Evolutionary conservation across 345 rosid genomes (phyloP).

Genomic region (Turnera subulata): DNA sequence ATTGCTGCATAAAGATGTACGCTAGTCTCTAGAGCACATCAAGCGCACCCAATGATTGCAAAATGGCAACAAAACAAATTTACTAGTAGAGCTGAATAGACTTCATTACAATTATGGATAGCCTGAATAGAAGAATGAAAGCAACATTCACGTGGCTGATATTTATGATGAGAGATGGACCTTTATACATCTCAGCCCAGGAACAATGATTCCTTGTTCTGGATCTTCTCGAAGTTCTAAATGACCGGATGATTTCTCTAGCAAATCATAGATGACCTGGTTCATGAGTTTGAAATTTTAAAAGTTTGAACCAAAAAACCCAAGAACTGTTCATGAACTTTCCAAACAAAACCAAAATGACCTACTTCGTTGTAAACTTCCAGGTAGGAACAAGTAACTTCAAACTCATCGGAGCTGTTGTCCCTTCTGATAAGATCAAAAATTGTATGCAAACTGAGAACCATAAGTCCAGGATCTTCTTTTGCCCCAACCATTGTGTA

Average conservation of each 20-base stretch:
- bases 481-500: constrained; percentile 90
- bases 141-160: too few species aligned
- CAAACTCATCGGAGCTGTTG: constrained; percentile 62
- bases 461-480: constrained; percentile 96
- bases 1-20: too few species aligned
- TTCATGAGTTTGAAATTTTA: constrained; percentile 14
- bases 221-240: constrained; percentile 99
- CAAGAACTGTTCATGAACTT: too few species aligned
- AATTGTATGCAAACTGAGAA: constrained; percentile 83
- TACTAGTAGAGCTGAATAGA: too few species aligned
- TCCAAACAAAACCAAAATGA: not conserved
- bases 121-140: too few species aligned
- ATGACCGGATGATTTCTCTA: constrained; percentile 85
- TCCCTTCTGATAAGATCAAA: constrained; percentile 69
- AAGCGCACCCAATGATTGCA: too few species aligned
- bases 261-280: constrained; percentile 93
- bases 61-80: too few species aligned
- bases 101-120: too few species aligned
- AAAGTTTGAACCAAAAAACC: constrained; percentile 2
- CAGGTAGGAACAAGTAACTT: constrained; percentile 88
- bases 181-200: constrained; percentile 87
- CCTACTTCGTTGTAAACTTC: constrained; percentile 96
- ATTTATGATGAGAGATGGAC: constrained; percentile 30
- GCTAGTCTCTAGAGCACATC: too few species aligned
- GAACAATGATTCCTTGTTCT: constrained; percentile 77